phyloP scores from a whole-genome alignment of 306 rosid species.

The Gynostemma pentaphyllum region DNA sequence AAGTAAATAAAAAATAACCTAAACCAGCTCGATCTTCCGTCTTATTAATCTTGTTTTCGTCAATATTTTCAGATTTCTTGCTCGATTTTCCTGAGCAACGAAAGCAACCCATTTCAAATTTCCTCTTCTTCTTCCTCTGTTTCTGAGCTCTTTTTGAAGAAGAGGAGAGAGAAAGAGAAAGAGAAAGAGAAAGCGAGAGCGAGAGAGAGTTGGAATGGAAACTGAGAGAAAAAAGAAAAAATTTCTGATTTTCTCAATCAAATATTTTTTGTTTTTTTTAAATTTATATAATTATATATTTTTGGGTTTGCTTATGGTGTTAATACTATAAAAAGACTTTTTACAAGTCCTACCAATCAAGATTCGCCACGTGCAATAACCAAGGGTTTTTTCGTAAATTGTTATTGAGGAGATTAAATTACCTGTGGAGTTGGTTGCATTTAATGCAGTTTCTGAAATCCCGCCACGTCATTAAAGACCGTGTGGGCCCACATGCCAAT shows the following conservation, averaged over 20 bases:
- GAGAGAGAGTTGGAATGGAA: slow-evolving; percentile 1
- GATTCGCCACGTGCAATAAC: neutral
- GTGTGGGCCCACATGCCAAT: neutral
- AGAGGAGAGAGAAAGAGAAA: neutral
- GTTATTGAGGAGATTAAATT: neutral
- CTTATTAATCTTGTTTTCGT: slow-evolving; percentile 17
- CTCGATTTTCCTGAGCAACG: slow-evolving; percentile 34
- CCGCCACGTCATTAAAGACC: neutral
- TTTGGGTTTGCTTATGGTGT: neutral
- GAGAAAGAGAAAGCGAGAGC: neutral
- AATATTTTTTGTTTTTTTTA: neutral
- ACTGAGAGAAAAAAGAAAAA: neutral
- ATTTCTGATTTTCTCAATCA: neutral
- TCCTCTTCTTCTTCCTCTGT: neutral
- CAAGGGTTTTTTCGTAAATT: slow-evolving; percentile 7
- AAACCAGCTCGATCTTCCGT: slow-evolving; percentile 22
- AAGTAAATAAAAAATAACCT: slow-evolving; percentile 19
- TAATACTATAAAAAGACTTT: neutral
- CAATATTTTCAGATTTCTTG: slow-evolving; percentile 17
- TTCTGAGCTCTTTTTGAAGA: no score
- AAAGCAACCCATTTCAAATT: slow-evolving; percentile 64
- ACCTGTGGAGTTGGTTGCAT: neutral
- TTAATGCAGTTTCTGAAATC: neutral
- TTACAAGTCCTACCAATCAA: neutral
- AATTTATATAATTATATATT: no score